Conservation (phyloP, 106 monocot species). For the Allium sativum region DNA sequence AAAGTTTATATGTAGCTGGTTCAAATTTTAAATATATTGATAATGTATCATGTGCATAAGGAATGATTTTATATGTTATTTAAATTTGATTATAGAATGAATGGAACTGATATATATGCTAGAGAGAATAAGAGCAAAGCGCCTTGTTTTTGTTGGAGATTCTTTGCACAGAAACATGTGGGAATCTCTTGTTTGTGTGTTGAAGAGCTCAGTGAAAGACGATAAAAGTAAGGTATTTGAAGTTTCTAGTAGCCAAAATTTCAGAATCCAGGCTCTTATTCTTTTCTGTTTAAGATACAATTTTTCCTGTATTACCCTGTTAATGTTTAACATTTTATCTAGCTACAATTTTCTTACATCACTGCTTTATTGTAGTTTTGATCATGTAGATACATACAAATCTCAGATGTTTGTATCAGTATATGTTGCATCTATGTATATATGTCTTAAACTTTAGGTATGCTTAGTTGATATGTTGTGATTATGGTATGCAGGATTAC, state of each 20-base stretch:
- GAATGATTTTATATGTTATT: no score
- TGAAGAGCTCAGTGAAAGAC: slow-evolving; percentile 57
- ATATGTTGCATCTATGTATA: neutral
- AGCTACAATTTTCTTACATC: no score
- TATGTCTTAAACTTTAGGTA: neutral
- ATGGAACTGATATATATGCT: slow-evolving; percentile 73
- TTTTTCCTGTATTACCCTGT: neutral
- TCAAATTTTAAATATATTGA: neutral
- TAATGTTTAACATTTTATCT: neutral
- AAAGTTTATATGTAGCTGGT: neutral
- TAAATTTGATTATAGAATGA: slow-evolving; percentile 33
- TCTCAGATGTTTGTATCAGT: no score
- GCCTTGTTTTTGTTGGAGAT: slow-evolving; percentile 79
- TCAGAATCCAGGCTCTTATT: slow-evolving; percentile 62
- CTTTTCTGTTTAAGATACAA: slow-evolving; percentile 61
- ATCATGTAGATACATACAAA: no score
- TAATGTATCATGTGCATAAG: neutral
- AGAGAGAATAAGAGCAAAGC: slow-evolving; percentile 73
- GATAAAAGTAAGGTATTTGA: slow-evolving; percentile 74
- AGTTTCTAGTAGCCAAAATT: slow-evolving; percentile 53
- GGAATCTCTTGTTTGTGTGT: slow-evolving; percentile 71
- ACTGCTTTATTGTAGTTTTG: no score
- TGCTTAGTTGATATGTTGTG: neutral
- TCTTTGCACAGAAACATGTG: slow-evolving; percentile 92
- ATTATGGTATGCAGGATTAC: slow-evolving; percentile 39